Evolutionary conservation across 768 basidiomycete genomes (phyloP).

Genomic region (Mycena metata): DNA sequence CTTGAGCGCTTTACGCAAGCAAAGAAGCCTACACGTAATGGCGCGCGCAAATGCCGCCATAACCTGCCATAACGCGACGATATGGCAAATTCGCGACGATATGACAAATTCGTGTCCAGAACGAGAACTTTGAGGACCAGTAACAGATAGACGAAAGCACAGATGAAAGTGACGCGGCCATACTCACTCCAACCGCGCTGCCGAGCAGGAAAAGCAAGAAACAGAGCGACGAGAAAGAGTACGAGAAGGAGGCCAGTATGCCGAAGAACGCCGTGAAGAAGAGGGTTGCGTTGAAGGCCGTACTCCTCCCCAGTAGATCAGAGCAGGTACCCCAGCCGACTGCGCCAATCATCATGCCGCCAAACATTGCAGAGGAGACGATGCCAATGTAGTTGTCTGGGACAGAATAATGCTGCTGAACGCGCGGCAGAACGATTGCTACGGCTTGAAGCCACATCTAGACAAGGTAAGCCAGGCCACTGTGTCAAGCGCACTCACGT

Average conservation of each 20-base stretch:
- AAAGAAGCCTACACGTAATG: conserved; percentile 11
- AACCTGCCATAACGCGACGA: conserved; percentile 2
- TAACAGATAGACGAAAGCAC: neutral
- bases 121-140: neutral
- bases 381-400: conserved; percentile 83
- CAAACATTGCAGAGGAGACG: conserved; percentile 91
- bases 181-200: conserved; percentile 90
- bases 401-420: conserved; percentile 90
- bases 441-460: conserved; percentile 96
- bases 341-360: conserved; percentile 98
- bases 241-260: conserved; percentile 79
- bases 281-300: conserved; percentile 94
- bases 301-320: conserved; percentile 88
- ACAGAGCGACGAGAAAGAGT: conserved; percentile 78
- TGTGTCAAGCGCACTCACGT: conserved; percentile 62
- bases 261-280: conserved; percentile 94
- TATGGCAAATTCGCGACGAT: neutral
- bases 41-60: conserved; percentile 16
- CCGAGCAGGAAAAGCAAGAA: conserved; percentile 88
- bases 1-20: neutral
- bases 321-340: conserved; percentile 95
- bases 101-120: neutral
- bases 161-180: neutral
- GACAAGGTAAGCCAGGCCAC: conserved; percentile 32
- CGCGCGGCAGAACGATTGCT: conserved; percentile 95